phyloP scores from a whole-genome alignment of 305 asterid genomes.

The Ajuga reptans region DNA sequence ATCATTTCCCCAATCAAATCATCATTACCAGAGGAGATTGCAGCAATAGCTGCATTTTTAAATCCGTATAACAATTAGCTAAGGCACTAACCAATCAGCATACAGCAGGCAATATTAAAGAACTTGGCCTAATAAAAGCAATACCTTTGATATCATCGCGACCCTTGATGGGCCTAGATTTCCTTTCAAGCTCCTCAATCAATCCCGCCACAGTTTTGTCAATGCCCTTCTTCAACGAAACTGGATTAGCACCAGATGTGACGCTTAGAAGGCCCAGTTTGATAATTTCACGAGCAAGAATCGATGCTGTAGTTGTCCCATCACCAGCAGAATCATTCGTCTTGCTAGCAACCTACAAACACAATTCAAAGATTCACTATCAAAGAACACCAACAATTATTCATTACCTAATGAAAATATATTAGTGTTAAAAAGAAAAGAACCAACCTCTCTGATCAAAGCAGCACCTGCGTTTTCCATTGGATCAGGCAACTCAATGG shows the following conservation, averaged over 20 bases:
- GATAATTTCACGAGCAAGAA: constrained; percentile 92
- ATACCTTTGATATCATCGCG: constrained; percentile 86
- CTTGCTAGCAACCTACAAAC: constrained; percentile 89
- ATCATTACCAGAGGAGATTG: constrained; percentile 96
- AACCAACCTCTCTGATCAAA: constrained; percentile 82
- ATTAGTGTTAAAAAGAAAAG: background rate
- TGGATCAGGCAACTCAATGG: constrained; percentile 80
- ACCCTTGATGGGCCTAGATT: constrained; percentile 90
- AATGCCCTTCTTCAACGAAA: constrained; percentile 81
- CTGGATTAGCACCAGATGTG: constrained; percentile 96
- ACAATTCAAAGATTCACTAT: constrained; percentile 17
- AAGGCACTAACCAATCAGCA: background rate
- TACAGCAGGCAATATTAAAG: background rate
- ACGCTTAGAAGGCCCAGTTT: constrained; percentile 85
- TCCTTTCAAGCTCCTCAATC: constrained; percentile 73
- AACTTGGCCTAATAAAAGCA: background rate
- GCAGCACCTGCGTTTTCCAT: constrained; percentile 99
- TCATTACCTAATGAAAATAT: background rate
- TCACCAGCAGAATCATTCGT: constrained; percentile 99
- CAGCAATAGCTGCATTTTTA: constrained; percentile 61
- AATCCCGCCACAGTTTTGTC: constrained; percentile 76
- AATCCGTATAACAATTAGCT: background rate
- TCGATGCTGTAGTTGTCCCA: constrained; percentile 89
- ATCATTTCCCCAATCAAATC: constrained; percentile 79
- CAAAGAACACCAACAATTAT: background rate